A percentile compares a stretch with the other conserved stretches of the same genome.
phyloP scores from a whole-genome alignment of 768 basidiomycete genomes.

The Leccinum olivaceopallidum region DNA sequence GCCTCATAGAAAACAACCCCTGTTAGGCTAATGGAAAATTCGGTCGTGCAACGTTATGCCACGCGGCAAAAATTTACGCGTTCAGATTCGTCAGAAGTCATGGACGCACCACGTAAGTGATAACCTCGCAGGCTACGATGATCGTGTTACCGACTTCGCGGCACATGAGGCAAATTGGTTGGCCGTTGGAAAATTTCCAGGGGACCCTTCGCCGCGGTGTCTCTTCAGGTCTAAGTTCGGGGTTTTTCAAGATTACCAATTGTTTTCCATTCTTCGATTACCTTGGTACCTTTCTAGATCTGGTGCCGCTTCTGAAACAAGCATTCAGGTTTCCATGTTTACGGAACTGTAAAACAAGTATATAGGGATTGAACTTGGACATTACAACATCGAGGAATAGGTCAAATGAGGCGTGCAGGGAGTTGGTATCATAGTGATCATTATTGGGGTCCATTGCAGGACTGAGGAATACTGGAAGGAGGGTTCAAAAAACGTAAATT shows the following conservation, averaged over 20 bases:
- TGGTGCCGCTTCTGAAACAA: conserved; percentile 13
- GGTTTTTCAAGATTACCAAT: conserved; percentile 21
- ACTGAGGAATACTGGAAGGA: neutral
- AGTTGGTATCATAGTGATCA: conserved; percentile 14
- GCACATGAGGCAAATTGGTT: conserved; percentile 6
- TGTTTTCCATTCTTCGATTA: conserved; percentile 19
- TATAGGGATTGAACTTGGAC: conserved; percentile 12
- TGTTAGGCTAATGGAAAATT: conserved; percentile 10
- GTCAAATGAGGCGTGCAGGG: conserved; percentile 5
- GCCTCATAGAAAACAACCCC: conserved; percentile 8
- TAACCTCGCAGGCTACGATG: conserved; percentile 19
- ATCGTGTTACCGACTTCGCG: conserved; percentile 20
- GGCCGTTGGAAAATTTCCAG: conserved; percentile 11
- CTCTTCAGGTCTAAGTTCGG: conserved; percentile 17
- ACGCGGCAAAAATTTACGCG: conserved; percentile 14
- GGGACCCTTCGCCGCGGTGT: conserved; percentile 30
- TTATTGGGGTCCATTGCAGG: conserved; percentile 21
- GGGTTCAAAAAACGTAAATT: conserved; percentile 15
- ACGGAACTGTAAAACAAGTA: conserved; percentile 4
- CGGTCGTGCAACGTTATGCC: conserved; percentile 3
- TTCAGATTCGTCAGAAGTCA: conserved; percentile 10
- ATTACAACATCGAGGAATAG: conserved; percentile 21
- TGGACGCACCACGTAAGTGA: conserved; percentile 28
- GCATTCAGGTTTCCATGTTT: conserved; percentile 14
- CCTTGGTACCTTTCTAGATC: conserved; percentile 11